Evolutionary conservation across 768 basidiomycete species (phyloP).

Genomic region (Pisolithus orientalis): DNA sequence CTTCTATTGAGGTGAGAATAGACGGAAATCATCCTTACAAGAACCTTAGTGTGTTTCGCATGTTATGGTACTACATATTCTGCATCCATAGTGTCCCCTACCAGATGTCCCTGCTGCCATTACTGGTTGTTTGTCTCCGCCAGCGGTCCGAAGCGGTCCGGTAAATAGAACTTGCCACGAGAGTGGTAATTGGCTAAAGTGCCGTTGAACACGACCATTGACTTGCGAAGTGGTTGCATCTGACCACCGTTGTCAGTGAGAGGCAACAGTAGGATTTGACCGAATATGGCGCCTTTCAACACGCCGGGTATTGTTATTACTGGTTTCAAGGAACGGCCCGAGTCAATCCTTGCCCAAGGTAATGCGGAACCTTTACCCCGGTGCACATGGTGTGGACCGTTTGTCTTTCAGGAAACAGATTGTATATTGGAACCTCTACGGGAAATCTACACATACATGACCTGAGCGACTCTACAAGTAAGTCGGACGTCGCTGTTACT

Average conservation of each 20-base stretch:
- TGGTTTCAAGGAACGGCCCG: slow-evolving; percentile 31
- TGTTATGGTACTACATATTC: too few species aligned
- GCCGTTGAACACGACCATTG: background rate
- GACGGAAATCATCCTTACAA: too few species aligned
- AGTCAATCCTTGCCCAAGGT: slow-evolving; percentile 29
- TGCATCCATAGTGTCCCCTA: too few species aligned
- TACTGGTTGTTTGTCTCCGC: too few species aligned
- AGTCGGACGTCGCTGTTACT: slow-evolving; percentile 6
- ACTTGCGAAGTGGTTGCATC: background rate
- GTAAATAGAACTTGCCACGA: too few species aligned
- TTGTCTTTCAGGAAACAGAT: slow-evolving; percentile 37
- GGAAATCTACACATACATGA: slow-evolving; percentile 53
- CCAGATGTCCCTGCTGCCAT: too few species aligned
- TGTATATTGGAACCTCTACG: slow-evolving; percentile 57
- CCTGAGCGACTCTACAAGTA: slow-evolving; percentile 35
- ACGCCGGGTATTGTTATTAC: slow-evolving; percentile 18
- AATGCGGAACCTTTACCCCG: background rate
- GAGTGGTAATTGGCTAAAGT: too few species aligned
- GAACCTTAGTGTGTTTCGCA: too few species aligned
- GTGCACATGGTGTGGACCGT: background rate
- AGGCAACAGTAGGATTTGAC: background rate
- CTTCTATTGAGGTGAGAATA: too few species aligned
- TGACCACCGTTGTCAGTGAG: background rate
- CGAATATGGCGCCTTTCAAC: slow-evolving; percentile 29
- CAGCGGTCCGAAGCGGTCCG: too few species aligned